These are phyloP conservation scores for Salvia sclarea DNA, from an alignment of 305 asterid species.

Conservation along the genomic window DNA sequence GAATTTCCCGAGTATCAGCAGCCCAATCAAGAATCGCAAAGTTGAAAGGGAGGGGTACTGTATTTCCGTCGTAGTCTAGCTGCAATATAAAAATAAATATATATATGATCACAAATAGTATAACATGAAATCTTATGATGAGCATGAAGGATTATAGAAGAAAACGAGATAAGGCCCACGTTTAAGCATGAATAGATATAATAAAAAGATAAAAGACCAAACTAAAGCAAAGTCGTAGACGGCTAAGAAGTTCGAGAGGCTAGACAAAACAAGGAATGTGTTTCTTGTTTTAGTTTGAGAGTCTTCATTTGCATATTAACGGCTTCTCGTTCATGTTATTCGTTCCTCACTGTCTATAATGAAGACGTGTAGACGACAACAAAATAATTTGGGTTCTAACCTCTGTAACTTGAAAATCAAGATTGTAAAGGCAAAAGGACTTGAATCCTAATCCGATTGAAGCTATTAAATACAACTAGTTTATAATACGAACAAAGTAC, in stretches of 20 bases:
- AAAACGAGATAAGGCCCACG: not conserved
- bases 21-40: constrained; percentile 74
- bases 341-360: no score
- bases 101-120: not conserved
- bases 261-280: no score
- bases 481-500: constrained; percentile 36
- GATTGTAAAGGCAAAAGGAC: not conserved
- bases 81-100: constrained; percentile 38
- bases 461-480: not conserved
- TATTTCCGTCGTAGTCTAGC: constrained; percentile 65
- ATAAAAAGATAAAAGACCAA: not conserved
- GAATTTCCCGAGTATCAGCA: constrained; percentile 67
- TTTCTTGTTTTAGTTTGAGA: no score
- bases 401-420: not conserved
- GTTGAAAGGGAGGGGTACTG: constrained; percentile 80
- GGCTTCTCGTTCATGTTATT: no score
- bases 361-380: not conserved
- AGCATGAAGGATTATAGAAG: not conserved
- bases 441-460: constrained; percentile 12
- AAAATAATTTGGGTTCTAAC: not conserved
- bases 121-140: not conserved
- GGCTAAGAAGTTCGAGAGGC: no score
- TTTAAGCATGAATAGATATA: not conserved
- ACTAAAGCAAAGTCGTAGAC: no score
- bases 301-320: no score